Evolutionary conservation across 495 filamentous ascomycete genomes (phyloP).

Genomic region (Pyrenula massariospora): DNA sequence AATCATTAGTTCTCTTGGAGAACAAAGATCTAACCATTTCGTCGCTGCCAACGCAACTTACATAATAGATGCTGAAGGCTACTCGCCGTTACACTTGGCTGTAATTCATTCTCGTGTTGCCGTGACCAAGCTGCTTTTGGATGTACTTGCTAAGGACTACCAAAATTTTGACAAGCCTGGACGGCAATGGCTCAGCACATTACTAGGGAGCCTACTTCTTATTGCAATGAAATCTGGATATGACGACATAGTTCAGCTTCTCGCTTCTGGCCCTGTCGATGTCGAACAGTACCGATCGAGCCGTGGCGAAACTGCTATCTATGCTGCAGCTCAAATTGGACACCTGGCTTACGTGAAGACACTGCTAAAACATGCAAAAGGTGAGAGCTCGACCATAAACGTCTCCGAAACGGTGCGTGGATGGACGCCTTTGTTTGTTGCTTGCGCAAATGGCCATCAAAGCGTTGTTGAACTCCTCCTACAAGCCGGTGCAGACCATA

Average conservation of each 20-base stretch:
- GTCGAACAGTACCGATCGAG: neutral
- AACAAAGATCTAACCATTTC: neutral
- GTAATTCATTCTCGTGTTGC: too few relatives aligned
- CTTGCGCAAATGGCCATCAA: conserved; percentile 63
- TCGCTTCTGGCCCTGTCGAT: neutral
- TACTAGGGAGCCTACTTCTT: neutral
- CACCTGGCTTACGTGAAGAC: neutral
- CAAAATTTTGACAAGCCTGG: conserved; percentile 3
- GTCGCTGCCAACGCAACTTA: too few relatives aligned
- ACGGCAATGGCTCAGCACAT: conserved; percentile 1
- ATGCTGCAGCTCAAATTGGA: conserved; percentile 1
- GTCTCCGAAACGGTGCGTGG: conserved; percentile 53
- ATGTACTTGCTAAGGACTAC: too few relatives aligned
- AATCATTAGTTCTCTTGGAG: conserved; percentile 1
- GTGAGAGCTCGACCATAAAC: conserved; percentile 4
- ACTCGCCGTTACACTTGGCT: too few relatives aligned
- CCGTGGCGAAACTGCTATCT: conserved; percentile 6
- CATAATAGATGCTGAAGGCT: too few relatives aligned
- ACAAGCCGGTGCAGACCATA: conserved; percentile 44
- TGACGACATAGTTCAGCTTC: conserved; percentile 7
- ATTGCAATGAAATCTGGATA: conserved; percentile 4
- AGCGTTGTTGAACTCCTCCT: conserved; percentile 40
- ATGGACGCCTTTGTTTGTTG: conserved; percentile 71
- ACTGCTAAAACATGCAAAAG: neutral
- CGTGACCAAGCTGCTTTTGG: too few relatives aligned